These are phyloP conservation scores for Zasmidium citrigriseum DNA, from an alignment of 2,329 filamentous ascomycete genomes.

Conservation along the genomic window DNA sequence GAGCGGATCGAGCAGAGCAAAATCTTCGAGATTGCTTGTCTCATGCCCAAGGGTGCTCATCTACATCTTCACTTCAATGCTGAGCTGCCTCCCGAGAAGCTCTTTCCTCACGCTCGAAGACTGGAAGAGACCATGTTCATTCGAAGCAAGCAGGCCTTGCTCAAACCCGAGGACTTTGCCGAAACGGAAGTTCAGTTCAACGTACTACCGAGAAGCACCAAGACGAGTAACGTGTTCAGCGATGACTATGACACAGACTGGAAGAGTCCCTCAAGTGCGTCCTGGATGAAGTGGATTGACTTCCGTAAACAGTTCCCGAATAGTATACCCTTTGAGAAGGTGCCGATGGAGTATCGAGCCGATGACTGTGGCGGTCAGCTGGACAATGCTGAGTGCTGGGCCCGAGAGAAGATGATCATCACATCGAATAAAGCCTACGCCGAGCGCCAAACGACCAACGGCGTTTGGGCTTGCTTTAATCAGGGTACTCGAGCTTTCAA, in stretches of 20 bases:
- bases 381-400: conserved; percentile 31
- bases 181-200: conserved; percentile 65
- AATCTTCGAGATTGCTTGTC: conserved; percentile 58
- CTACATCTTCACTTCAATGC: conserved; percentile 78
- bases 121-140: conserved; percentile 68
- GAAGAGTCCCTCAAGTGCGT: conserved; percentile 25
- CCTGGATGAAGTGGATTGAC: conserved; percentile 49
- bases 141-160: conserved; percentile 59
- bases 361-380: conserved; percentile 8
- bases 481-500: conserved; percentile 71
- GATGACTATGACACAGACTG: conserved; percentile 44
- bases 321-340: conserved; percentile 11
- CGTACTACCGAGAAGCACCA: conserved; percentile 41
- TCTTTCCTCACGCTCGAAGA: conserved; percentile 56
- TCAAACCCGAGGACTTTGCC: conserved; percentile 44
- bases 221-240: conserved; percentile 50
- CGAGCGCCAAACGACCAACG: conserved; percentile 34
- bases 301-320: conserved; percentile 47
- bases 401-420: conserved; percentile 32
- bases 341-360: conserved; percentile 11
- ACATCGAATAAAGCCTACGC: conserved; percentile 24
- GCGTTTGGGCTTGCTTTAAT: conserved; percentile 65
- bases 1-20: conserved; percentile 52
- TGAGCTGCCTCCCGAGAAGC: conserved; percentile 62
- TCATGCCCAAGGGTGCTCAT: conserved; percentile 71